phyloP scores from a whole-genome alignment of 129 eudicot genomes.

The Saussurea involucrata region DNA sequence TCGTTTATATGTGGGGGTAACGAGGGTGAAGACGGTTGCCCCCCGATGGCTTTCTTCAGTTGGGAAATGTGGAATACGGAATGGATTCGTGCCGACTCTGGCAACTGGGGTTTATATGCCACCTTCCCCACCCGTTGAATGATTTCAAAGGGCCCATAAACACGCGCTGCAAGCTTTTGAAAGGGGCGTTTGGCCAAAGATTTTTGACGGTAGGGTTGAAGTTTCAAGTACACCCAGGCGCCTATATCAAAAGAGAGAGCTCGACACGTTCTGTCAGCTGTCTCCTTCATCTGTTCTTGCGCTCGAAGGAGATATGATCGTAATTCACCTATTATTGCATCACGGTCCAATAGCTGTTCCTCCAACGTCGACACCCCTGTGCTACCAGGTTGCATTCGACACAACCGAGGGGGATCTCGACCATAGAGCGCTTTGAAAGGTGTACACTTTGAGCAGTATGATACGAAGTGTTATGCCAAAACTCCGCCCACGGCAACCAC shows the following conservation, averaged over 20 bases:
- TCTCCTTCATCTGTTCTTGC: background rate
- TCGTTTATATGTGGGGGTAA: background rate
- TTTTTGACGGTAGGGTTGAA: no score
- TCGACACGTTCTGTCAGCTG: background rate
- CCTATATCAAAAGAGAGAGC: background rate
- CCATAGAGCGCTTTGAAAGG: background rate
- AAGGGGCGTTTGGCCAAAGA: background rate
- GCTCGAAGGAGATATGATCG: background rate
- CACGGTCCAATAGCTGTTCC: background rate
- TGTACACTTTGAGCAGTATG: background rate
- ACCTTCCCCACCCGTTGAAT: background rate
- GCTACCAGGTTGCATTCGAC: background rate
- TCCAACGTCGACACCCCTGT: background rate
- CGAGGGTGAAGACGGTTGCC: background rate
- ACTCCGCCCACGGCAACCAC: constrained; percentile 17
- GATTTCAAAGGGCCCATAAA: background rate
- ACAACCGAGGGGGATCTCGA: background rate
- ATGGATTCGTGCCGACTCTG: background rate
- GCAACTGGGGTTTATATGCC: background rate
- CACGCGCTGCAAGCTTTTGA: background rate
- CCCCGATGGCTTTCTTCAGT: background rate
- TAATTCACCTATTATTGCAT: background rate
- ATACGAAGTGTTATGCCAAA: background rate
- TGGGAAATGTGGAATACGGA: background rate
- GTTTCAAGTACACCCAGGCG: no score